Evolutionary conservation across 1,139 yeast species (phyloP).

Genomic region (Blastobotrys illinoisensis): DNA sequence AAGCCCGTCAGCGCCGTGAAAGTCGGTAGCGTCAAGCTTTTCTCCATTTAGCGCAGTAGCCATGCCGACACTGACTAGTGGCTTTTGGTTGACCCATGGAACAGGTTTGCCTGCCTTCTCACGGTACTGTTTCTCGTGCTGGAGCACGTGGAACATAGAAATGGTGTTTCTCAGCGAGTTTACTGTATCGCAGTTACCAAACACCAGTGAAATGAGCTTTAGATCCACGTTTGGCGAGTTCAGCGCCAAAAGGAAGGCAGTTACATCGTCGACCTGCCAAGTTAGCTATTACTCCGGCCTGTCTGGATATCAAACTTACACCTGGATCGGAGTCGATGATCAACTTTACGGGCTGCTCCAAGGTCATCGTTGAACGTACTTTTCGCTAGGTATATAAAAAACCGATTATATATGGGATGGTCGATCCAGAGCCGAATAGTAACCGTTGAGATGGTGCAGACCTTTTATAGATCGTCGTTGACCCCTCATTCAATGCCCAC

Average conservation of each 20-base stretch:
- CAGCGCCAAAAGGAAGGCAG: constrained; percentile 37
- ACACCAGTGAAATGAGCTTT: constrained; percentile 36
- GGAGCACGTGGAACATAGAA: constrained; percentile 34
- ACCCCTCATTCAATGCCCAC: neutral
- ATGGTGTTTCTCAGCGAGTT: constrained; percentile 35
- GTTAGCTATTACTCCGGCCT: neutral
- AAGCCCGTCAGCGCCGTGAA: constrained; percentile 40
- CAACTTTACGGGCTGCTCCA: constrained; percentile 17
- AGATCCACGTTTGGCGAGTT: constrained; percentile 30
- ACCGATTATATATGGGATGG: neutral
- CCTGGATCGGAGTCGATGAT: constrained; percentile 41
- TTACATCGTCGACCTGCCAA: constrained; percentile 34
- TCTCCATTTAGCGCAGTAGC: constrained; percentile 30
- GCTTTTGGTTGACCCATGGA: constrained; percentile 27
- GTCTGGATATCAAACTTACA: neutral
- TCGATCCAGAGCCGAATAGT: neutral
- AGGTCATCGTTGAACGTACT: neutral
- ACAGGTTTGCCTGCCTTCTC: constrained; percentile 16
- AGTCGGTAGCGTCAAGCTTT: constrained; percentile 36
- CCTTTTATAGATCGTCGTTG: neutral
- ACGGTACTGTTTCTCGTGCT: constrained; percentile 28
- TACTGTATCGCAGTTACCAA: constrained; percentile 37
- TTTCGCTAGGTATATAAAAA: neutral
- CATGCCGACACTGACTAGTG: constrained; percentile 35
- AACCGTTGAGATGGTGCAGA: neutral